Evolutionary conservation across 768 basidiomycete genomes (phyloP), one percentile per base, ranked within the genome.

Genomic region (Suillus hirtellus): DNA sequence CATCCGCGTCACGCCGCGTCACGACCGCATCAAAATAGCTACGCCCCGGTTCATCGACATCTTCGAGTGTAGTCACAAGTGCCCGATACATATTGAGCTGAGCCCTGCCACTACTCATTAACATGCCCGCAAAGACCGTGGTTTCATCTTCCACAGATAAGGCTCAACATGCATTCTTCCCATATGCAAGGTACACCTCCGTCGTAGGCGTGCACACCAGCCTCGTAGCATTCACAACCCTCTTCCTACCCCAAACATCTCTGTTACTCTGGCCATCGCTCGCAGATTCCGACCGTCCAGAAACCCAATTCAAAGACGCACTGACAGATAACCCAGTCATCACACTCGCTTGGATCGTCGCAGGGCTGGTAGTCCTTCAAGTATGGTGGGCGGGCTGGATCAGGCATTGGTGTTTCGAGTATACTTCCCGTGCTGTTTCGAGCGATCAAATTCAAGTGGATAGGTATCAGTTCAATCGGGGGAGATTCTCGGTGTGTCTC

Each of bases 381-480:
- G 76, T 77, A 11, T 92, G 89, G 87, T 95, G 92, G 90, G 87
- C 83, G 1, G 83, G 83, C 3, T 88, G 85, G 80, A 70, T 92
- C 67, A 78, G 86, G 63, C 69, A 76, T 27, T 90, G 88, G 89
- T 82, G 78, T 71, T 79, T 83, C 15, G 79, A 80, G 19, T 75
- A 78, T 50, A 66, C 72, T 0, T 63, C 79, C 43, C 72, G 79
- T 38, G 80, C 81, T 42, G 81, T 81, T 9, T 73, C 80, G 3
- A 73, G 79, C 42, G 78, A 78, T 15, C 79, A 84, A 65, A 77
- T 76, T 61, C 77, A 72, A 64, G 63, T 81, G n/a, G 78, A 83
- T 49, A 81, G 75, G 64, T 74, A 72, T n/a, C 70, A 70, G 52
- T 72, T 77, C 46, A 72, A 84, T 47, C 65, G 73, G 64, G 67